A percentile compares a stretch with the other conserved stretches of the same genome.
Evolutionary conservation across 2,329 filamentous ascomycete genomes (phyloP).

Genomic region (Chaetothyriales sp.): DNA sequence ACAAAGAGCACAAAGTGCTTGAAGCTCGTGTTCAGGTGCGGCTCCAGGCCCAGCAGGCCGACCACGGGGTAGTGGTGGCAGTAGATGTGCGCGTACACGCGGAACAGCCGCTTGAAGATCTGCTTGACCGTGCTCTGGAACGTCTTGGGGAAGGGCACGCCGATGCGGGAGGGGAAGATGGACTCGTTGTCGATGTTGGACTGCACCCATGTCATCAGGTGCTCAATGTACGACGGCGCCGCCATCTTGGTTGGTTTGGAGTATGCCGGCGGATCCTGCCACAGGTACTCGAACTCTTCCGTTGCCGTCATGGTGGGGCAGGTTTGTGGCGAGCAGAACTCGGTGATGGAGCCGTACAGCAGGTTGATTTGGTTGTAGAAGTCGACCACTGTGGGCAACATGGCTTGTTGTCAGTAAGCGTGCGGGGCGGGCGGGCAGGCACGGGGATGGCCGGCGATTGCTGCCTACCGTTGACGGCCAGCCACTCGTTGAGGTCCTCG

Average conservation of each 20-base stretch:
- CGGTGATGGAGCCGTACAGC: conserved; percentile 94
- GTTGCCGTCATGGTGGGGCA: conserved; percentile 99
- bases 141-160: conserved; percentile 84
- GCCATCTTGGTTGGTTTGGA: conserved; percentile 97
- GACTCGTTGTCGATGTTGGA: conserved; percentile 88
- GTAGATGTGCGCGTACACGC: conserved; percentile 98
- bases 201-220: conserved; percentile 95
- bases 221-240: conserved; percentile 92
- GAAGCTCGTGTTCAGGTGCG: conserved; percentile 97
- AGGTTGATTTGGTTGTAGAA: conserved; percentile 99
- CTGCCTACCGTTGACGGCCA: conserved; percentile 76
- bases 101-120: conserved; percentile 97
- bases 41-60: conserved; percentile 84
- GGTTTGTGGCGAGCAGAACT: conserved; percentile 93
- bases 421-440: no score
- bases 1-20: conserved; percentile 99
- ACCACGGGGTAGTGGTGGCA: conserved; percentile 98
- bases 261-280: conserved; percentile 91
- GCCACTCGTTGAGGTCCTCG: conserved; percentile 94
- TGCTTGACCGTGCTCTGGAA: conserved; percentile 82
- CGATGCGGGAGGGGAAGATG: conserved; percentile 87
- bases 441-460: not conserved
- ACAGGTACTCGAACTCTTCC: conserved; percentile 99
- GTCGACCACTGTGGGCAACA: conserved; percentile 69
- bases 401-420: not conserved